A percentile compares a stretch with the other conserved stretches of the same genome.
These are phyloP conservation scores for Stropharia rugosoannulata DNA, from an alignment of 768 basidiomycete genomes.

Conservation along the genomic window DNA sequence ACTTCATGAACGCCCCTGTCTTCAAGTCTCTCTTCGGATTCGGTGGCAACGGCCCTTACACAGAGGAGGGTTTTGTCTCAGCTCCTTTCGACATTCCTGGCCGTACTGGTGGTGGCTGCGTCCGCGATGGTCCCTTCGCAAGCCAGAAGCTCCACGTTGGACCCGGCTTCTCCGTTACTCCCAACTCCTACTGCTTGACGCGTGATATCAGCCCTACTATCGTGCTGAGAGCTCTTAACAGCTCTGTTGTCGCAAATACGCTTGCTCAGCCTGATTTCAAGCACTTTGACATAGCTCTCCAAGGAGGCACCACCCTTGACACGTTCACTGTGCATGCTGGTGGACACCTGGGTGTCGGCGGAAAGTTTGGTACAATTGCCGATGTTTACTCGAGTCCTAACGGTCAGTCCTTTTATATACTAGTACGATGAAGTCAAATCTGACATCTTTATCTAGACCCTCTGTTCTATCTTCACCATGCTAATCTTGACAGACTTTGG, in stretches of 20 bases:
- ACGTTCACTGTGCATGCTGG: conserved; percentile 3
- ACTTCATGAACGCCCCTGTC: conserved; percentile 3
- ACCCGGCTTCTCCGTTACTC: conserved; percentile 1
- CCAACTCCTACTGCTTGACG: neutral
- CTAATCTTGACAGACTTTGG: conserved; percentile 39
- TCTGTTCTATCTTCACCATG: conserved; percentile 39
- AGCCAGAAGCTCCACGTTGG: conserved; percentile 13
- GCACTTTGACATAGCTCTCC: neutral
- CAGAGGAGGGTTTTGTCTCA: conserved; percentile 1
- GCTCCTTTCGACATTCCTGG: conserved; percentile 8
- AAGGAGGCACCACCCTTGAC: conserved; percentile 1
- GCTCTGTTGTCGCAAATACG: neutral
- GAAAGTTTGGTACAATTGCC: conserved; percentile 3
- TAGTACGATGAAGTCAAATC: neutral
- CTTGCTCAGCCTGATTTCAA: conserved; percentile 3
- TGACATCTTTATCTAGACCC: conserved; percentile 24
- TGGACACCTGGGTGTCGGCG: conserved; percentile 6
- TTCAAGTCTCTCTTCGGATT: conserved; percentile 11
- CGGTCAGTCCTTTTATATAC: neutral
- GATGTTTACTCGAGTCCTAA: conserved; percentile 6
- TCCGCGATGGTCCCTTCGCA: conserved; percentile 8
- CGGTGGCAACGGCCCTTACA: conserved; percentile 13
- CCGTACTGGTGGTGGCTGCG: conserved; percentile 12
- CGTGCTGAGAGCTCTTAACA: neutral
- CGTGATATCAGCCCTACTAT: neutral